A percentile compares a stretch with the other conserved stretches of the same genome.
These are phyloP conservation scores for Psilocybe cyanescens DNA, from an alignment of 768 basidiomycete genomes.

Conservation along the genomic window DNA sequence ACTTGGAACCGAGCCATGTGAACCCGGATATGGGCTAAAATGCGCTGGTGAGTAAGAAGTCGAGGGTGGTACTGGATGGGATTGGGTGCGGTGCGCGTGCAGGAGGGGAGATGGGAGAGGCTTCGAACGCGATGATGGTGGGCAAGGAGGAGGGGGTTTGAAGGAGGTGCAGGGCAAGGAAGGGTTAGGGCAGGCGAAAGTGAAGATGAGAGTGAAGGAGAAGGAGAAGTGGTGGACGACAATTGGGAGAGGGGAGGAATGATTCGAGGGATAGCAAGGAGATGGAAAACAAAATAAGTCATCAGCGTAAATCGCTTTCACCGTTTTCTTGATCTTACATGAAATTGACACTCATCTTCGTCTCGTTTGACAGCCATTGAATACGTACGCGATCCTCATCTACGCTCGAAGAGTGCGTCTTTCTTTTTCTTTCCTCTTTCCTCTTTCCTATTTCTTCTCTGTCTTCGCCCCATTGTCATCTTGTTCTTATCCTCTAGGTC, in stretches of 20 bases:
- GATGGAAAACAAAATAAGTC: constrained; percentile 31
- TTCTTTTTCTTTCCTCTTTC: background rate
- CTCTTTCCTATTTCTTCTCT: background rate
- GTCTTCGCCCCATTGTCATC: background rate
- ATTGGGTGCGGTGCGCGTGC: constrained; percentile 18
- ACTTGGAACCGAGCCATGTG: constrained; percentile 59
- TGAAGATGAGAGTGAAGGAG: constrained; percentile 32
- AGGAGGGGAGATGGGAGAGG: constrained; percentile 36
- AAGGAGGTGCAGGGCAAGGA: constrained; percentile 20
- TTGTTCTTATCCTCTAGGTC: constrained; percentile 20
- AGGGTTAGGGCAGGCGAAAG: constrained; percentile 35
- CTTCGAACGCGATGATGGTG: constrained; percentile 54
- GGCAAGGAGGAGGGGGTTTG: constrained; percentile 16
- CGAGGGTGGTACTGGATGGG: too few species aligned
- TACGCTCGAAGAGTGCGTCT: constrained; percentile 44
- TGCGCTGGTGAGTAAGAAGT: constrained; percentile 66
- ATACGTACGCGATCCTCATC: constrained; percentile 29
- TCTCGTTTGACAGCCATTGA: constrained; percentile 21
- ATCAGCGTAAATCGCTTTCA: constrained; percentile 43
- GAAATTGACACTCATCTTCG: background rate
- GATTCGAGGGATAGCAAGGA: constrained; percentile 55
- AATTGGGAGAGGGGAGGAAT: constrained; percentile 44
- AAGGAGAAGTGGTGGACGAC: constrained; percentile 71
- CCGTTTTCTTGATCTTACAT: background rate
- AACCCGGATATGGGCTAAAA: constrained; percentile 76